Conservation (phyloP, 257 asterid genomes). For the Verbena officinalis region DNA sequence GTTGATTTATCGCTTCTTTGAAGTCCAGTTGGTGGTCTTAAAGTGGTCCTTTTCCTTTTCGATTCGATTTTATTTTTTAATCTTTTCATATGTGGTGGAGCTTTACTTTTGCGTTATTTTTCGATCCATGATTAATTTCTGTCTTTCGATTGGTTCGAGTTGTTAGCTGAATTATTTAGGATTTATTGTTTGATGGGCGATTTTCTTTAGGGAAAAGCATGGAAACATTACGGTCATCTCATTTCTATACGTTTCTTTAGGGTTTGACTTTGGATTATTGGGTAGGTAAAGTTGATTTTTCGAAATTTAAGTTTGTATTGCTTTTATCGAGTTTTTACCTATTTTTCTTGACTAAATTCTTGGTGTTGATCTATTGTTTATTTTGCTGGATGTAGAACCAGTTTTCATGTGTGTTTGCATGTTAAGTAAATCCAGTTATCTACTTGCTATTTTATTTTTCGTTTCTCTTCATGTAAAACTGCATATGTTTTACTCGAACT, state of each 20-base stretch:
- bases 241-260: conserved; percentile 18
- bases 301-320: not conserved
- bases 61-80: conserved; percentile 20
- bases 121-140: not conserved
- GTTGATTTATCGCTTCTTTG: conserved; percentile 27
- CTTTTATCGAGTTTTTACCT: conserved; percentile 16
- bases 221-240: not conserved
- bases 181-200: conserved; percentile 21
- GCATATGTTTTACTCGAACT: not conserved
- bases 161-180: conserved; percentile 14
- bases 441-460: not conserved
- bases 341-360: not conserved
- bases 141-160: conserved; percentile 9
- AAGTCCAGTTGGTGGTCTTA: conserved; percentile 24
- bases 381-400: conserved; percentile 15
- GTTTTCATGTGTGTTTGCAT: not conserved
- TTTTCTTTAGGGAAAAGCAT: conserved; percentile 21
- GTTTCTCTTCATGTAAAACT: not conserved
- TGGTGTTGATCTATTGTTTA: conserved; percentile 27
- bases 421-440: not conserved
- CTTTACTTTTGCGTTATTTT: conserved; percentile 6
- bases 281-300: conserved; percentile 28
- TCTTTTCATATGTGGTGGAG: conserved; percentile 5
- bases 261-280: conserved; percentile 50
- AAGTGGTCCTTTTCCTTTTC: not conserved